Base-by-base conservation (phyloP, 306 rosid genomes). In the Vachellia collinsii region DNA sequence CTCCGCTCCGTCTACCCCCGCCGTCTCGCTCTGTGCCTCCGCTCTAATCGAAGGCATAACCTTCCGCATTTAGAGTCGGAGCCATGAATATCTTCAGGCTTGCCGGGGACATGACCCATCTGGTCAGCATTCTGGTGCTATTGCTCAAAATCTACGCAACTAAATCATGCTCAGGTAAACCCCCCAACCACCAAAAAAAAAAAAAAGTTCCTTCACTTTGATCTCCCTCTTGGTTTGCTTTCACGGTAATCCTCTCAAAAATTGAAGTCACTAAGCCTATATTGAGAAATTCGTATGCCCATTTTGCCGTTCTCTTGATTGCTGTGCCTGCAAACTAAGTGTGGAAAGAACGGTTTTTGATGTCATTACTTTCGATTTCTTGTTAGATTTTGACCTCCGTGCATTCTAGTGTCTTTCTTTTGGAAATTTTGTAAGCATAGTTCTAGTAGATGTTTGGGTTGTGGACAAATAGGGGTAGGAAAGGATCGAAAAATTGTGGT, bases 91-190 rank as follows among this genome's bases (percentile, higher is more conserved):
- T 85, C 85, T 95, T 95, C 91, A 91, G 99, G 83, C 85, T 95
- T 83, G 92, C 94, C 78, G 99, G 98, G n/a, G 99, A 95, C 48
- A 89, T 93, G 94, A 91, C 92, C 22, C 99, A 95, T 84, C 85
- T 95, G 79, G 79, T 89, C 89, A 95, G 99, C 85, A 91, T 95
- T 82, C 65, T 95, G 70, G 89, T 95, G 42, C 91, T 95, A 25
- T 92, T 93, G 19, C 99, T 95, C 92, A 95, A 95, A 89, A 93
- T 95, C 82, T 95, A 95, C 83, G 96, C 99, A 8, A 95, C 99
- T 80, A 95, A 90, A 79, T 95, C 99, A 17, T 95, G 99, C 84
- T 90, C 98, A 13, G 99, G 99, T 95, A 86, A 63, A 4, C 0
- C 22, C 6, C 17, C 3, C 23, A n/a, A n/a, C 5, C 36, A 6